Base-by-base conservation (phyloP, 441 rosid species). In the Pelargonium fulgidum region DNA sequence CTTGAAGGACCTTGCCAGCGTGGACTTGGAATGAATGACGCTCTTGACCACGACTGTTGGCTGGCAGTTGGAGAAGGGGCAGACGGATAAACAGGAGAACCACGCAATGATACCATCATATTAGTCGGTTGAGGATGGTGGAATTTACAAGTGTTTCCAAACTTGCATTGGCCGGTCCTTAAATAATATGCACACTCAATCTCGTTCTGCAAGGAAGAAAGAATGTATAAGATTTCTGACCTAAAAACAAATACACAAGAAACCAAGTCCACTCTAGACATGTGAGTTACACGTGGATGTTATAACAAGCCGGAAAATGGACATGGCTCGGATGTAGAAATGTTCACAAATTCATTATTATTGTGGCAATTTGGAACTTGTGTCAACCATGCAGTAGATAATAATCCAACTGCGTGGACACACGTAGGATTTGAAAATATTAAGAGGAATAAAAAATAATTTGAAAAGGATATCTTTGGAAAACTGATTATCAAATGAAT, bases 151-250 rank as follows among this genome's bases (percentile, higher is more conserved):
- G 98, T 92, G 64, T 77, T 81, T 65, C 95, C 98, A 70, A 89
- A 95, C 82, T 92, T 95, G 89, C 99, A 95, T 63, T 89, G 95
- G 66, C 98, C 99, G 4, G 98, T 95, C 87, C 95, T 92, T 79
- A 92, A 81, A 76, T 92, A 95, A 78, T 90, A 95, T 66, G 91
- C 87, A 77, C 99, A 95, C 78, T 90, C 98, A 22, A 68, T 68
- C 80, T 95, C 99, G 75, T 85, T 83, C 99, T 95, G 86, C 85
- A 76, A 65, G 62, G 66, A 39, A 65, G 36, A 54, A 77, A 50
- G 11, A 66, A 64, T 13, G 13, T 0, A 54, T 50, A 29, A 66
- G 50, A 7, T 29, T 29, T 29, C 22, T 73, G 39, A 67, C 39
- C 66, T 29, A 29, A 29, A 29, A 58, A 11, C 36, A 56, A 17